phyloP scores from a whole-genome alignment of 768 basidiomycete genomes.

The Boletus rex-veris region DNA sequence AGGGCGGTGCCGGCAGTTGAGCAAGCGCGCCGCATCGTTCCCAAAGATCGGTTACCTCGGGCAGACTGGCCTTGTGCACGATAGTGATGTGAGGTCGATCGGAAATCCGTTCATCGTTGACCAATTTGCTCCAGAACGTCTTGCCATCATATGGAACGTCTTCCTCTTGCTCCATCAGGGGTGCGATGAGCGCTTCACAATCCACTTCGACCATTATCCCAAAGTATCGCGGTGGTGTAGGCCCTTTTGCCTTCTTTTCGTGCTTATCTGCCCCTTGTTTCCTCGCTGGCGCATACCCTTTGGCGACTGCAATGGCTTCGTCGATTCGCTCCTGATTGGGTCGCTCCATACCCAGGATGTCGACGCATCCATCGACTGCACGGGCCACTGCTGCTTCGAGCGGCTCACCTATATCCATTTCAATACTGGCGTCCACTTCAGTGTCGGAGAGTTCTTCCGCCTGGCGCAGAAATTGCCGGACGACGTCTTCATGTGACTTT shows the following conservation, averaged over 20 bases:
- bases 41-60: conserved; percentile 43
- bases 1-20: conserved; percentile 37
- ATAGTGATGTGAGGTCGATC: conserved; percentile 81
- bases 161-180: conserved; percentile 34
- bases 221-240: conserved; percentile 60
- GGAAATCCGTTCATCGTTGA: conserved; percentile 45
- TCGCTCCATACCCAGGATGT: conserved; percentile 48
- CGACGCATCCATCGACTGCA: conserved; percentile 56
- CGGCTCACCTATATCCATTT: conserved; percentile 58
- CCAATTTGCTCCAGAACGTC: conserved; percentile 49
- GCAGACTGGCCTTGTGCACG: conserved; percentile 60
- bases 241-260: conserved; percentile 26
- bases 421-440: conserved; percentile 67
- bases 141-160: conserved; percentile 32
- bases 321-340: conserved; percentile 57
- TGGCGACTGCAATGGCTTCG: conserved; percentile 39
- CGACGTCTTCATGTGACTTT: conserved; percentile 68
- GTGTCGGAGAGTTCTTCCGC: conserved; percentile 55
- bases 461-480: conserved; percentile 76
- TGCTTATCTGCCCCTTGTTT: conserved; percentile 1
- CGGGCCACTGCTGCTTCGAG: conserved; percentile 53
- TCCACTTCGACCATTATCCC: conserved; percentile 75
- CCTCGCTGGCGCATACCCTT: conserved; percentile 38
- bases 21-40: conserved; percentile 22
- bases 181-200: conserved; percentile 45